Percentiles rank a stretch among this genome's conserved stretches.
phyloP scores from a whole-genome alignment of 2,329 filamentous ascomycete species.

The Sporothrix euskadiensis region DNA sequence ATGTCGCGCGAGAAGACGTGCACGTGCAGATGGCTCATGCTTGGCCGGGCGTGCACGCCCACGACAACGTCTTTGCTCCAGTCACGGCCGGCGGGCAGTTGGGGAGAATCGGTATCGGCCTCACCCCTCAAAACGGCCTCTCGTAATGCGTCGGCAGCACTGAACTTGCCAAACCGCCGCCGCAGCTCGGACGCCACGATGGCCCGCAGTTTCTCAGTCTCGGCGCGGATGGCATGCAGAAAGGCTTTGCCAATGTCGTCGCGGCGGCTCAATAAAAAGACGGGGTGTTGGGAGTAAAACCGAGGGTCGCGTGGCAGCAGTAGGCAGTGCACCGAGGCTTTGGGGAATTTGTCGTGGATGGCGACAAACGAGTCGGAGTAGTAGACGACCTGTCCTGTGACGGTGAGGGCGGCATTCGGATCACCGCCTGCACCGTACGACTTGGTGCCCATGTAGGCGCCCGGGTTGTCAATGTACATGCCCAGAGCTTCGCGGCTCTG shows the following conservation, averaged over 20 bases:
- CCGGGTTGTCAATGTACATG: constrained; percentile 65
- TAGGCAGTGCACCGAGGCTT: constrained; percentile 80
- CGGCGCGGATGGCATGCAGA: constrained; percentile 60
- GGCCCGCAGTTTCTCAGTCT: constrained; percentile 60
- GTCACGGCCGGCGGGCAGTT: constrained; percentile 70
- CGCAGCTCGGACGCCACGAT: constrained; percentile 75
- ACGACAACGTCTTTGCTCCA: constrained; percentile 73
- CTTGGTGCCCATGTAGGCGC: constrained; percentile 52
- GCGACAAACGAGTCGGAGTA: constrained; percentile 69
- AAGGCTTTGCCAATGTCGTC: constrained; percentile 62
- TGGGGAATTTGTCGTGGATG: constrained; percentile 83
- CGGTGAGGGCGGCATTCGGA: neutral
- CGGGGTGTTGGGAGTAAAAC: constrained; percentile 68
- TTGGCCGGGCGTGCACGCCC: constrained; percentile 84
- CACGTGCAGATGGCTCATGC: constrained; percentile 89
- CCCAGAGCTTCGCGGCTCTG: constrained; percentile 61
- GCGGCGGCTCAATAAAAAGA: constrained; percentile 56
- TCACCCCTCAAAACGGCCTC: constrained; percentile 68
- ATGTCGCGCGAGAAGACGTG: constrained; percentile 84
- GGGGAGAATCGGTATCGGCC: constrained; percentile 60
- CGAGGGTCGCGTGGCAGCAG: constrained; percentile 73
- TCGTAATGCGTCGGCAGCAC: constrained; percentile 62
- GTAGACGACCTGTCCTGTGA: constrained; percentile 58
- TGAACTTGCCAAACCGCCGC: constrained; percentile 64
- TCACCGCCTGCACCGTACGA: neutral